phyloP scores from a whole-genome alignment of 148 eudicot genomes.

The Oxyria digyna region DNA sequence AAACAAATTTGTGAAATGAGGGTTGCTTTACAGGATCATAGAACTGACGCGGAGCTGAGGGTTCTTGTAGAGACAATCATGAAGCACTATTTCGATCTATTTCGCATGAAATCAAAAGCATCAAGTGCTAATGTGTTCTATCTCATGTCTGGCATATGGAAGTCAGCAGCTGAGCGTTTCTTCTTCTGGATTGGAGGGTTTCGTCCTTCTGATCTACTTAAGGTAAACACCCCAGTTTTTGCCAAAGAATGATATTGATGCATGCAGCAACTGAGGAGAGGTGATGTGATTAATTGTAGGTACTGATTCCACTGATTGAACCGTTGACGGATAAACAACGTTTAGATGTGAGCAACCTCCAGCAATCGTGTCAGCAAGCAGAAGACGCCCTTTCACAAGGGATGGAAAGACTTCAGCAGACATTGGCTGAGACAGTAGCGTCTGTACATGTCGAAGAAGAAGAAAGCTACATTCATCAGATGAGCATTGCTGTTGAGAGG shows the following conservation, averaged over 20 bases:
- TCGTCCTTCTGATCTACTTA: slow-evolving; percentile 90
- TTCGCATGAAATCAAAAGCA: slow-evolving; percentile 63
- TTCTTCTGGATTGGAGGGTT: slow-evolving; percentile 98
- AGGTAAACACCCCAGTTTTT: slow-evolving; percentile 23
- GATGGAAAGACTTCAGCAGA: slow-evolving; percentile 50
- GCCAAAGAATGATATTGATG: too few relatives aligned
- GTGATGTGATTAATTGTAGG: neutral
- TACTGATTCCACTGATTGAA: slow-evolving; percentile 2
- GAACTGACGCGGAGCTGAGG: slow-evolving; percentile 44
- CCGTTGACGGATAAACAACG: slow-evolving; percentile 9
- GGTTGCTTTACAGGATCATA: slow-evolving; percentile 43
- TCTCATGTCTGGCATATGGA: slow-evolving; percentile 88
- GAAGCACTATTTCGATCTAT: slow-evolving; percentile 70
- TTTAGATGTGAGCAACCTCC: neutral
- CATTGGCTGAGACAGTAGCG: slow-evolving; percentile 15
- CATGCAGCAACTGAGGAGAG: too few relatives aligned
- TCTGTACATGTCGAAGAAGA: neutral
- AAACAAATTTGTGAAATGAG: slow-evolving; percentile 48
- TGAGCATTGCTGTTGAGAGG: neutral
- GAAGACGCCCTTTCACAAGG: slow-evolving; percentile 13
- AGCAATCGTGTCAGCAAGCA: slow-evolving; percentile 14
- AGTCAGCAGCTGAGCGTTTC: slow-evolving; percentile 70
- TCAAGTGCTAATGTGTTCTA: slow-evolving; percentile 71
- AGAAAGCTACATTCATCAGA: neutral
- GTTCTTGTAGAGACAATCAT: slow-evolving; percentile 49